Evolutionary conservation across 2,329 filamentous ascomycete genomes (phyloP), one percentile per base, ranked within the genome.

Genomic region (Fusarium xyrophilum): DNA sequence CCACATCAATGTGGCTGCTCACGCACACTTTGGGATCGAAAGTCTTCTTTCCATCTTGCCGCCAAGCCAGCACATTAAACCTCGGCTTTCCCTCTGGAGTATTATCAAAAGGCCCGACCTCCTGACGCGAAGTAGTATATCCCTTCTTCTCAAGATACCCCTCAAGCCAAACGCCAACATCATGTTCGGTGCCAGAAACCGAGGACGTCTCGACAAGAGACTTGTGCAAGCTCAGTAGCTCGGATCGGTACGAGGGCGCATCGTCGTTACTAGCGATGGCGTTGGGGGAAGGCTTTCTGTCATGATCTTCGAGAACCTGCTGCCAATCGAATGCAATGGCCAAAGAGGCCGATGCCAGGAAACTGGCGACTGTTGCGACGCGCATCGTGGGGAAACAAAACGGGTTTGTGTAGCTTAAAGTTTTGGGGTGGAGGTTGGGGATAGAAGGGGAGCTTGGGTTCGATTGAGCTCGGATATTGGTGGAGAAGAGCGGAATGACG

Each of bases 1-100:
- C 90, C 4, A 86, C 86, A 73, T 97, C 94, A 73, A 97, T 95
- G 77, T 97, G 93, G 59, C 90, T 93, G 3, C 89, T 89, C 3
- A 94, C 79, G n/a, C 93, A 81, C 14, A 92, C 82, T 35, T 84
- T 84, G 3, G 89, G 85, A 13, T 84, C 80, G 38, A 84, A 82
- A 19, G 79, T 78, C 47, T 79, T 60, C 10, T 65, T 50, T 10
- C 54, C 76, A 4, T 71, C 71, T 63, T 86, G 78, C 1, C 80
- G 82, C 83, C 83, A 93, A 4, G 93, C 93, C 40, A 94, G 82
- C 50, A 97, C 83, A 74, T 97, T 97, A 82, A 90, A 93, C 52
- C 79, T 76, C 28, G 73, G 67, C 21, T 71, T 60, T 40, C 67
- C 72, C 19, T 59, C 60, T 7, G 70, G 78, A 2, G 76, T 73